Evolutionary conservation across 2,329 filamentous ascomycete genomes (phyloP), one percentile per base, ranked within the genome.

Genomic region (Chaetomium globosum): DNA sequence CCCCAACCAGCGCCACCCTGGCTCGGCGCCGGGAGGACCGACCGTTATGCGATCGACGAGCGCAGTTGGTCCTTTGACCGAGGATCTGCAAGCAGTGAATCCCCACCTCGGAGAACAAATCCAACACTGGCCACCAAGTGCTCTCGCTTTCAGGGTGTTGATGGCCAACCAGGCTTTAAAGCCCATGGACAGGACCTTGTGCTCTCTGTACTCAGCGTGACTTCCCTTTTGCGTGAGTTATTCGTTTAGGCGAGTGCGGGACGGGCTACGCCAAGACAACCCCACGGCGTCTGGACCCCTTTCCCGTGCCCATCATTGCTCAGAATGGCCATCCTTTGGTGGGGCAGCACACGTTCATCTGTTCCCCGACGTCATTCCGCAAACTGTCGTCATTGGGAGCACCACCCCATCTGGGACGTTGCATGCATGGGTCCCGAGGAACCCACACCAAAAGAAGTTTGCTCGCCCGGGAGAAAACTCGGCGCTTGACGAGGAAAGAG

Each of bases 311-410:
- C 51, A 33, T 55, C n/a, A 36, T 48, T 33, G 49, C 36, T 36
- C 33, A 21, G 28, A 58, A 49, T 46, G 61, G 43, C 28, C 19
- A 28, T 39, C 23, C 13, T 43, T 43, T 4, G 9, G 48, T 55
- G 61, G 61, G 48, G 56, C 43, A 31, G 61, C 59, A 31, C 10
- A 48, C 49, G 67, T 64, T 67, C 67, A 56, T 69, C 69, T 66
- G 64, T 67, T 65, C 53, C 54, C 57, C 70, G 68, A 73, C 71
- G 71, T 73, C 71, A 73, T 73, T 68, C 70, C 67, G 69, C 70
- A 52, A 59, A 23, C 33, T 70, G 67, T 69, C 71, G 71, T 72
- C 71, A 72, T 71, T 59, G 65, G 69, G 61, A 49, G 66, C 58
- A 58, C 30, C 46, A 33, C 21, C 13, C 36, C 23, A 3, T 19